Evolutionary conservation across 2,329 filamentous ascomycete genomes (phyloP).

Genomic region (Fusarium ramigenum): DNA sequence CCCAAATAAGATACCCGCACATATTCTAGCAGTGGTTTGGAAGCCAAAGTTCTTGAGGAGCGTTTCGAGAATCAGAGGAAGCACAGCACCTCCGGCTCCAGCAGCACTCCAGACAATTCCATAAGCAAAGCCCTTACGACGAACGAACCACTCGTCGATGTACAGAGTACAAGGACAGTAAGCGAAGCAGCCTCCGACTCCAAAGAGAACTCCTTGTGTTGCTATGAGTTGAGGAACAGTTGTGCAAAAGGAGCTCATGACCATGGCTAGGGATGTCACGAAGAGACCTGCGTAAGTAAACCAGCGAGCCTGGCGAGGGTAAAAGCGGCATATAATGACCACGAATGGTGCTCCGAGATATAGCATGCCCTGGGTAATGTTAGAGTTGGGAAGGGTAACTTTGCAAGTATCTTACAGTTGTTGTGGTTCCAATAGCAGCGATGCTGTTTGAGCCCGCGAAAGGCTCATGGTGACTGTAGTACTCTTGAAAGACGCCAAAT

Average conservation of each 20-base stretch:
- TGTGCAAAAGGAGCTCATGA: conserved; percentile 57
- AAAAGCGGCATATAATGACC: conserved; percentile 54
- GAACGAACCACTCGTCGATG: conserved; percentile 65
- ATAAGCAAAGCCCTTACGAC: conserved; percentile 55
- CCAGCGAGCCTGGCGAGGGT: conserved; percentile 50
- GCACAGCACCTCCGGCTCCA: conserved; percentile 52
- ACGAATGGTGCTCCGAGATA: conserved; percentile 59
- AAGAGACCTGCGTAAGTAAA: conserved; percentile 53
- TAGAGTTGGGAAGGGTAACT: neutral
- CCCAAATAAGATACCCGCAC: conserved; percentile 57
- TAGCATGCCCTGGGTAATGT: conserved; percentile 19
- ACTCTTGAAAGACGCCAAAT: conserved; percentile 73
- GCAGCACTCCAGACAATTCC: conserved; percentile 59
- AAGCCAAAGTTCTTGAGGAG: conserved; percentile 58
- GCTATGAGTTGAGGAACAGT: conserved; percentile 61
- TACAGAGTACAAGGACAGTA: conserved; percentile 63
- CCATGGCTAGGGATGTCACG: conserved; percentile 57
- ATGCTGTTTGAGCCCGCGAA: conserved; percentile 62
- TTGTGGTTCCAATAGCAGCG: conserved; percentile 67
- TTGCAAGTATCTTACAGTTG: conserved; percentile 44
- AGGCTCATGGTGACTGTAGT: conserved; percentile 66
- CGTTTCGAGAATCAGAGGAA: conserved; percentile 59
- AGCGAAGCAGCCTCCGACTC: conserved; percentile 61
- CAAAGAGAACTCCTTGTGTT: conserved; percentile 67
- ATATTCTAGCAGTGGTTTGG: conserved; percentile 55